phyloP scores from a whole-genome alignment of 208 protist species.

The Acanthamoeba divionensis region DNA sequence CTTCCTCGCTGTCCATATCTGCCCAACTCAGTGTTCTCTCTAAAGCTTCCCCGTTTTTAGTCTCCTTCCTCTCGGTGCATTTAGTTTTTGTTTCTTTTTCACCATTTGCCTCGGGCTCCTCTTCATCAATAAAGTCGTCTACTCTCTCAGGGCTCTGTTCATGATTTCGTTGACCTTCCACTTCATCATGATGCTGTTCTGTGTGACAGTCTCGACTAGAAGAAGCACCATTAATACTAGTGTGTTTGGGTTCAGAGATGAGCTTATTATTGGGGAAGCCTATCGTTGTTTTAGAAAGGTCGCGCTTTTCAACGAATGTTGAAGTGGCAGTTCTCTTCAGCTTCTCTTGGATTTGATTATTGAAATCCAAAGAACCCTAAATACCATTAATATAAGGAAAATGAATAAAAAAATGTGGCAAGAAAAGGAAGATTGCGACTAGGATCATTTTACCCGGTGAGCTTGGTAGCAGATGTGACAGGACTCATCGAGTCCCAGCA shows the following conservation, averaged over 20 bases:
- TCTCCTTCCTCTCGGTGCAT: not conserved
- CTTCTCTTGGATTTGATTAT: not conserved
- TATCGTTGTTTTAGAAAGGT: not conserved
- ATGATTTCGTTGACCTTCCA: not conserved
- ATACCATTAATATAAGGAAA: not conserved
- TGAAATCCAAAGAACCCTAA: slow-evolving; percentile 9
- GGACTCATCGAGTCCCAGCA: not conserved
- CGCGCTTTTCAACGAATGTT: not conserved
- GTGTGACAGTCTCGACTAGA: not conserved
- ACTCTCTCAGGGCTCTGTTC: not conserved
- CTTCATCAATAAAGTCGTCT: not conserved
- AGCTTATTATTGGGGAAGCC: not conserved
- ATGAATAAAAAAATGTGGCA: not conserved
- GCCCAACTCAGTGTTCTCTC: not conserved
- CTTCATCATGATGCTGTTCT: not conserved
- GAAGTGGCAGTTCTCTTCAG: not conserved
- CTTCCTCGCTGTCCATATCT: slow-evolving; percentile 3
- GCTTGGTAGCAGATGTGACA: not conserved
- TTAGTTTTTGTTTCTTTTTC: not conserved
- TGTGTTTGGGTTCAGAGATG: not conserved
- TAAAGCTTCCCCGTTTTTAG: not conserved
- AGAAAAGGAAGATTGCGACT: not conserved
- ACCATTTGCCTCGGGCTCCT: not conserved
- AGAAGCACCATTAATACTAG: not conserved
- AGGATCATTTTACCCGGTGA: not conserved